Evolutionary conservation across 2,329 filamentous ascomycete species (phyloP), one percentile per base, ranked within the genome.

Genomic region (Apiospora rasikravindrae): DNA sequence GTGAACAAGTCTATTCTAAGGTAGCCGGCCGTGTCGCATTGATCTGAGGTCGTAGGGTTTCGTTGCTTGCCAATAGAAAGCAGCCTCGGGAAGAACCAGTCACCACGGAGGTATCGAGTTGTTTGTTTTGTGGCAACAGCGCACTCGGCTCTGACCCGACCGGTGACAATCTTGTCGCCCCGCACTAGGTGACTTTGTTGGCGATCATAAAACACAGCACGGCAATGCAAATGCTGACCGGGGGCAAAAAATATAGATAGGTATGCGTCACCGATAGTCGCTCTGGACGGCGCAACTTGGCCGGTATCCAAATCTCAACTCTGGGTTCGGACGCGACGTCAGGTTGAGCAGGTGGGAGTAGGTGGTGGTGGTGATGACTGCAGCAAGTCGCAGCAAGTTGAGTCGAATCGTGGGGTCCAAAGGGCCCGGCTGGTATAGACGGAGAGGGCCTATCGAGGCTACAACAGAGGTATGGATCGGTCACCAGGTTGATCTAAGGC

Each of bases 361-460:
- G 22, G 19, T 6, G 33, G 33, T 40, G 57, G 57, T 64, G 57
- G 29, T 40, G 57, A 29, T 64, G 57, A 64, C 57, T 64, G 57
- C 57, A 64, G 57, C 57, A 40, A 64, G 57, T 64, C 57, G 57
- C 57, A 64, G 57, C 57, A 40, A 64, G 57, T 64, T 33, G 57
- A 64, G 29, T 64, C 33, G 57, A 64, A 24, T 64, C 57, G 57
- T 64, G 57, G 53, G 57, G 57, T 64, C 57, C 57, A 64, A 22
- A 64, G 29, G 29, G 57, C 33, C 57, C 57, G 57, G 33, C 57
- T 37, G 57, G 29, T 64, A 33, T 61, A 40, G 29, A 64, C 57
- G 57, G 53, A 49, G 53, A 49, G 57, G 33, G 33, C 57, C 57
- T 64, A 40, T 64, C 33, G 33, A 64, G 57, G 57, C 57, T 64